Base-by-base conservation (phyloP, 768 basidiomycete genomes). In the Leucocoprinus sp. region DNA sequence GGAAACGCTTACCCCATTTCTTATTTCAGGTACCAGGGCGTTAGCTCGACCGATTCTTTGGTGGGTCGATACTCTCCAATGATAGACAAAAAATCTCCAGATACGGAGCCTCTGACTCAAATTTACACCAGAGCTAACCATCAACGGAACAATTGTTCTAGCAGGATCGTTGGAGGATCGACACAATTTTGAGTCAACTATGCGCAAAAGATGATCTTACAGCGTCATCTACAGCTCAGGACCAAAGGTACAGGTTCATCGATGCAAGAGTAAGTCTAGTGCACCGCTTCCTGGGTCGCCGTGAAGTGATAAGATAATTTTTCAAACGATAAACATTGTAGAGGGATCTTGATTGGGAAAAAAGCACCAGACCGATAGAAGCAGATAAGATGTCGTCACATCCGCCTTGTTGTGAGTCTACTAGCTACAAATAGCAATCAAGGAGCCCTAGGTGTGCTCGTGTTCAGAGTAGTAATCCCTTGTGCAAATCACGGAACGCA, bases 331-430 rank as follows among this genome's bases (percentile, higher is more conserved):
- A 18, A 14, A 37, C 15, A 18, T 37, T 21, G 12, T 21, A 38
- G 36, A 45, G 28, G 27, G 28, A 38, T 37, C 37, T 44, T 23
- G 43, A 44, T 36, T 44, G 15, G 21, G 27, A 37, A 17, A 43
- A 19, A 43, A 17, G n/a, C 8, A 4, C 9, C 31, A 31, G 4
- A 12, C n/a, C 9, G 31, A 29, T 28, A 17, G 44, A 45, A 37
- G 44, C 37, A 45, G 24, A 38, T 29, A 21, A 38, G 44, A 45
- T 45, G 27, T 19, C 43, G 21, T 38, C 37, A 45, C 28, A 45
- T 31, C 44, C 28, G 28, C 29, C 24, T n/a, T 45, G 26, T 21
- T 38, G 24, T 27, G n/a, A 6, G 44, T 29, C 37, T 3, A 37
- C 26, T 31, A 44, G 15, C 35, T 9, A 27, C 15, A 4, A 17